Evolutionary conservation across 306 rosid genomes (phyloP).

Genomic region (Malus sylvestris): DNA sequence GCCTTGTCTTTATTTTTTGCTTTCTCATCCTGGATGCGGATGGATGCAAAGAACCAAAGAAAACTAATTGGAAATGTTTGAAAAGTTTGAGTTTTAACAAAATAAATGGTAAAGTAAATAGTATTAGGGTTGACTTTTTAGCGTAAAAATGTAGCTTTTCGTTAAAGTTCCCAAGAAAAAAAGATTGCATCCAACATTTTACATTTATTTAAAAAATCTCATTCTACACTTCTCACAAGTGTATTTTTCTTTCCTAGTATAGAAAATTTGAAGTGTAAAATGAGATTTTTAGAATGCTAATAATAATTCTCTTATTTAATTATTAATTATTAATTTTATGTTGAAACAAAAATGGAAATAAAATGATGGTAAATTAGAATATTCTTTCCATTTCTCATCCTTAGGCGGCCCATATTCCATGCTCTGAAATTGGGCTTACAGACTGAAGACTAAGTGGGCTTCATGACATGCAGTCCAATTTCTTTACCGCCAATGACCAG

Average conservation of each 20-base stretch:
- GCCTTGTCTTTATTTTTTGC: conserved; percentile 3
- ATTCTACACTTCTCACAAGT: no score
- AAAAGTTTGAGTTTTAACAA: no score
- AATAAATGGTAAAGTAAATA: no score
- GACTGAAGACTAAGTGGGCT: neutral
- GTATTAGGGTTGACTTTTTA: no score
- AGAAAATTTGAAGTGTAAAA: no score
- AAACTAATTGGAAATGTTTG: no score
- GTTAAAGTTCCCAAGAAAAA: accelerated
- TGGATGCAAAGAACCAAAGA: no score
- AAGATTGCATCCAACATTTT: neutral
- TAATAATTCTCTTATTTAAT: neutral
- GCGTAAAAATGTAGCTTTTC: accelerated
- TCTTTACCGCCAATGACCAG: no score
- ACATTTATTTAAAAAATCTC: neutral
- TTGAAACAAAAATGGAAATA: neutral
- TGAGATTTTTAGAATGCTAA: no score
- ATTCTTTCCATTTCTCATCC: neutral
- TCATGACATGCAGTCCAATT: neutral
- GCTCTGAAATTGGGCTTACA: neutral
- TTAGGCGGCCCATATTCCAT: neutral
- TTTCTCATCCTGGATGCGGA: neutral
- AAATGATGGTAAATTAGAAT: neutral
- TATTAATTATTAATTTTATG: neutral
- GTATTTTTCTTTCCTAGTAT: no score